These are phyloP conservation scores for Chytriomyces sp. DNA, from an alignment of 192 early-diverging fungal species.

Conservation along the genomic window DNA sequence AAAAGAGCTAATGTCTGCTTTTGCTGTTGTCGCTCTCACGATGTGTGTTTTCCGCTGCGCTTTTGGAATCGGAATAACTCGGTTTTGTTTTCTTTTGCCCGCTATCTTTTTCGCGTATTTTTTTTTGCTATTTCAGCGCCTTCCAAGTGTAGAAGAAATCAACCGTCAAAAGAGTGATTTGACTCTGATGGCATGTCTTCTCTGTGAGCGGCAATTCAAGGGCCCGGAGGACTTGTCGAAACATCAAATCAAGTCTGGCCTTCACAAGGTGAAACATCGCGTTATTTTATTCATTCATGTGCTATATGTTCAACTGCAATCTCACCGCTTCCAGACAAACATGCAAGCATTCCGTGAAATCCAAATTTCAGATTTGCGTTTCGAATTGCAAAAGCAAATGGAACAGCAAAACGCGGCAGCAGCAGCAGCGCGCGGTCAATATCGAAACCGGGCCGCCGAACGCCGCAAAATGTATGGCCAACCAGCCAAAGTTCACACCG, in stretches of 20 bases:
- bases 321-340: conserved; percentile 31
- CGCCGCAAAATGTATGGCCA: conserved; percentile 64
- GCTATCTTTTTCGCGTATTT: conserved; percentile 30
- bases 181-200: conserved; percentile 56
- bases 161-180: conserved; percentile 46
- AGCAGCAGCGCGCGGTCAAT: conserved; percentile 39
- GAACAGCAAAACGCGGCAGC: conserved; percentile 11
- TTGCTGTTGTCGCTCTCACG: too few relatives aligned
- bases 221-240: conserved; percentile 52
- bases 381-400: conserved; percentile 2
- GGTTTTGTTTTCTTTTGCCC: conserved; percentile 1
- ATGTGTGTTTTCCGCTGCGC: too few relatives aligned
- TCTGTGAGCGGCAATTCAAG: conserved; percentile 68
- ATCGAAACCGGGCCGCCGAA: conserved; percentile 70
- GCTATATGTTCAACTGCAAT: not conserved
- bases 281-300: not conserved
- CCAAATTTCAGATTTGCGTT: conserved; percentile 21
- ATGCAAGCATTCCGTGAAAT: conserved; percentile 30
- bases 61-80: conserved; percentile 12
- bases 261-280: conserved; percentile 56
- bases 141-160: conserved; percentile 43
- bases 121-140: conserved; percentile 33
- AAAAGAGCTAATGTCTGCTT: too few relatives aligned
- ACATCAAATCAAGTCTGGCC: conserved; percentile 61
- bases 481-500: conserved; percentile 42